Evolutionary conservation across 139 green algal species (phyloP), one percentile per base, ranked within the genome.

Genomic region (Pycnococcus provasolii): DNA sequence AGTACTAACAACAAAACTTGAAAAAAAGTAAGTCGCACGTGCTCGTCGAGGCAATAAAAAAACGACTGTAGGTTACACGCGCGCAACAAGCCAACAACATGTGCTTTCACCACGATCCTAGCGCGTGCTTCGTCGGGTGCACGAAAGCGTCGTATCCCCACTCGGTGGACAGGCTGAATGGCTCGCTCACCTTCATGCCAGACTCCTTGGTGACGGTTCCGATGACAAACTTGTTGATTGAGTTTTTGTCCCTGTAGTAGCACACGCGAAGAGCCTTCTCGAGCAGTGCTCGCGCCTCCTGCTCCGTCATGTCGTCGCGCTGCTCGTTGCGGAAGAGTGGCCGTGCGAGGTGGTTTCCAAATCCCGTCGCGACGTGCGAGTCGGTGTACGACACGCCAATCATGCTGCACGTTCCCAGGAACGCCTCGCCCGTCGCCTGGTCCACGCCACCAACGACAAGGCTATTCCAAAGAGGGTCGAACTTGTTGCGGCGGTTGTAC

Each of bases 381-480:
- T 77, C 70, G 46, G 46, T 81, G 80, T 95, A 98, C 71, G 87
- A 77, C 2, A 83, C 88, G 42, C 92, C 92, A 42, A 95, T 89
- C 92, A 98, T 97, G 72, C 81, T 83, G 1, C 96, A 75, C 11
- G 64, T 79, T 13, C 87, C 88, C 55, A 96, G 73, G 78, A 96
- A 96, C 40, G 80, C 67, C 62, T 76, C 70, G 44, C 81, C 83
- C 43, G 66, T 60, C 58, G 89, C 48, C 42, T 71, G 61, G 59
- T 90, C 52, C 47, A 88, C 53, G 13, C 92, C 93, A 6, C 72
- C 90, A 7, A 99, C 78, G 1, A 99, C 81, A 3, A 99, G 67
- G 40, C 77, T 87, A 80, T 99, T 99, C 92, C 92, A 99, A 42
- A 99, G 79, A 4, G 92, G 92, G 71, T 97, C 86, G 4, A 96